These are phyloP conservation scores for Stephanodiscus minutulus DNA, from an alignment of 108 stramenopile genomes.

Conservation along the genomic window DNA sequence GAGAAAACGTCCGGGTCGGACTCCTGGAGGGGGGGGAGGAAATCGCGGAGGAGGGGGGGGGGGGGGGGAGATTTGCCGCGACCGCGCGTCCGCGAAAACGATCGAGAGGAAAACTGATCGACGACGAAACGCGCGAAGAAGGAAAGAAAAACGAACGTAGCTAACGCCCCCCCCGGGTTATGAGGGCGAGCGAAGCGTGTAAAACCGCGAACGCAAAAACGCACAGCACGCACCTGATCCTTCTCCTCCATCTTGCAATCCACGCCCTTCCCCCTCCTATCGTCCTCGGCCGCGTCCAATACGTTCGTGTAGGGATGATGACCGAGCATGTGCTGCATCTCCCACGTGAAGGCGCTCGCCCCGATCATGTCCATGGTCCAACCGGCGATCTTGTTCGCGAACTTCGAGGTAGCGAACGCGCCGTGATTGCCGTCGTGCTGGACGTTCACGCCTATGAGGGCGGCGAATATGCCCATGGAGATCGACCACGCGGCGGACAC, in stretches of 20 bases:
- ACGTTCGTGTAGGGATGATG: constrained; percentile 89
- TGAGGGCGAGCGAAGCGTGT: too few species aligned
- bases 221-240: constrained; percentile 31
- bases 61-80: not conserved
- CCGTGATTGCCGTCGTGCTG: constrained; percentile 82
- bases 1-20: constrained; percentile 70
- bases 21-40: constrained; percentile 25
- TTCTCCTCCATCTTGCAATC: constrained; percentile 47
- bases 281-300: constrained; percentile 64
- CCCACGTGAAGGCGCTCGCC: constrained; percentile 62
- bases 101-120: too few species aligned
- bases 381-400: constrained; percentile 55
- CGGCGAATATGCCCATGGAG: constrained; percentile 55
- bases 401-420: constrained; percentile 54
- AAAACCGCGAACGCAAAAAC: not conserved
- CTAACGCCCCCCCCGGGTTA: too few species aligned
- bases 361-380: constrained; percentile 75
- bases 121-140: too few species aligned
- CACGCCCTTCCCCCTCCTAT: constrained; percentile 45
- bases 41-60: not conserved
- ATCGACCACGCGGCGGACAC: constrained; percentile 29
- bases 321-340: constrained; percentile 80
- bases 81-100: too few species aligned
- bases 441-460: constrained; percentile 59
- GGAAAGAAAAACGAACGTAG: too few species aligned